These are phyloP conservation scores for Eimeria zaria DNA, from an alignment of 169 alveolate genomes.

Conservation along the genomic window DNA sequence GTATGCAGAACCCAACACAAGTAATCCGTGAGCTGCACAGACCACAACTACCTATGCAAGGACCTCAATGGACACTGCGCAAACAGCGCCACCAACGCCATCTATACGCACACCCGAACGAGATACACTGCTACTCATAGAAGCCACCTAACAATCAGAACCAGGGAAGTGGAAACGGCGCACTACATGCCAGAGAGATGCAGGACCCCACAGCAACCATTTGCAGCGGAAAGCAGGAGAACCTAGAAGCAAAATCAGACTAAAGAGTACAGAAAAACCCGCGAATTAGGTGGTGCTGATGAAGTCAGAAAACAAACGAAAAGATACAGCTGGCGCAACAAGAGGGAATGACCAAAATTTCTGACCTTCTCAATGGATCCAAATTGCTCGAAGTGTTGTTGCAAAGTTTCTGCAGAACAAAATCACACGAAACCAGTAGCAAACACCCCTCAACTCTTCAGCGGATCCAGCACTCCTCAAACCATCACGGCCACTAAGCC, in stretches of 20 bases:
- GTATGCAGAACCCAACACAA: not conserved
- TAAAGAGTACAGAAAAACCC: not conserved
- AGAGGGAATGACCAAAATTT: not conserved
- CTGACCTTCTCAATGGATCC: constrained; percentile 67
- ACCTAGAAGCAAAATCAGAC: constrained; percentile 33
- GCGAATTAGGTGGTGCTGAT: not conserved
- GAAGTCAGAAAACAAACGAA: not conserved
- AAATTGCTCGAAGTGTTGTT: constrained; percentile 65
- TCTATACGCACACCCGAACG: not conserved
- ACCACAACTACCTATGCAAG: not conserved
- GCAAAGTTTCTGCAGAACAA: constrained; percentile 35
- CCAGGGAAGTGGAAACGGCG: constrained; percentile 34
- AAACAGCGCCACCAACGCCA: not conserved
- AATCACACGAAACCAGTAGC: not conserved
- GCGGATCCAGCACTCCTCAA: not conserved
- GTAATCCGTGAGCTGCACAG: not conserved
- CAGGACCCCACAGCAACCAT: constrained; percentile 25
- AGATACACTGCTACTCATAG: constrained; percentile 14
- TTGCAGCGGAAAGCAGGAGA: constrained; percentile 14
- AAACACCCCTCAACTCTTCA: not conserved
- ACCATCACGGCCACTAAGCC: not conserved
- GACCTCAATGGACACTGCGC: not conserved
- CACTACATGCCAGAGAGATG: constrained; percentile 38
- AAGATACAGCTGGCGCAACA: not conserved
- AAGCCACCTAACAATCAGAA: constrained; percentile 1